Base-by-base conservation (phyloP, 1,139 yeast genomes). In the Yamadazyma kanchanaburiensis region DNA sequence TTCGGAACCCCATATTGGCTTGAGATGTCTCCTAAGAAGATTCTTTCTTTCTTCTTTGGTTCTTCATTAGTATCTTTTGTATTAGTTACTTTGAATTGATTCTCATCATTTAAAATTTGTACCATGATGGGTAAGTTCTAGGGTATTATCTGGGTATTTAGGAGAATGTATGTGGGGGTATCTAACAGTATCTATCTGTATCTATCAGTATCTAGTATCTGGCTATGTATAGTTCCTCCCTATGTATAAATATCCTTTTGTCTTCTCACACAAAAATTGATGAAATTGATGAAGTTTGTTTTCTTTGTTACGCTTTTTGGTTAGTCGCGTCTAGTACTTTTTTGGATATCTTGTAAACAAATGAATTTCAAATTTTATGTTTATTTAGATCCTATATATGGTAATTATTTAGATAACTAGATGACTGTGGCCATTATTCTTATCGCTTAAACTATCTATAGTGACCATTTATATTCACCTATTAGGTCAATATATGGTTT, bases 21-120 rank as follows among this genome's bases (percentile, higher is more conserved):
- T 25, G 72, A 63, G 10, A 66, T 64, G 39, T 66, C 71, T n/a
- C 63, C 67, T 32, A 66, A 47, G 38, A 55, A 59, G 28, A 49
- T 60, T 34, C 72, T 34, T 5, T 32, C 39, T 23, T 35, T 35
- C 10, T 7, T 10, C 24, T 32, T 39, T 27, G 31, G 34, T 16
- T 38, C 27, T 10, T 30, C 24, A 8, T 23, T 26, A 15, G 20
- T 13, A 15, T 4, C 24, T 25, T 61, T 60, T 16, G 64, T 51
- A 35, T 67, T 50, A 23, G 64, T 51, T 35, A 60, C 45, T 38
- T 64, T 55, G 46, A 51, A 61, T 19, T 64, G 70, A 46, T 67
- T 67, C 43, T 67, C 74, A 50, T 67, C 64, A 43, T 59, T 64
- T 32, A 64, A 38, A 11, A 60, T 48, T 46, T 57, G 63, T 17